Evolutionary conservation across 2,329 filamentous ascomycete genomes (phyloP), one percentile per base, ranked within the genome.

Genomic region (Zalaria obscura): DNA sequence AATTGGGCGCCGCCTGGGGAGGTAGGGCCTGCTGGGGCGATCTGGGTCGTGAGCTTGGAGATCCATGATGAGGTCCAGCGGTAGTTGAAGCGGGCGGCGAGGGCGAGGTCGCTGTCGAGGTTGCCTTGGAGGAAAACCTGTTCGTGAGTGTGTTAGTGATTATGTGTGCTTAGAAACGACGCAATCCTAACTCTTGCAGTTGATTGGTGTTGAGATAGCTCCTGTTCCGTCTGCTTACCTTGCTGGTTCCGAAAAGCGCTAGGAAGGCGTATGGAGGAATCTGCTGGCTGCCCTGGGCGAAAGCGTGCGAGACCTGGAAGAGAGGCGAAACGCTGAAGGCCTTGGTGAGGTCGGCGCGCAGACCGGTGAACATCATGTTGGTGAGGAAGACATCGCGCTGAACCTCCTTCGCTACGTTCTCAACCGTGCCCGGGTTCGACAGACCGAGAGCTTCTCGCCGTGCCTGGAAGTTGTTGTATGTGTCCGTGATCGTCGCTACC

Each of bases 241-340:
- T 89, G 65, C 82, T 83, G 51, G 84, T 94, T 53, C 91, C 91
- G 62, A 91, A 95, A 58, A 98, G 77, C 50, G 84, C 85, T 52
- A 87, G 85, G 67, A 96, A 94, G 42, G 85, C 86, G 67, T 98
- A 98, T 32, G 91, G 91, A 61, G 88, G 88, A 62, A 93, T 72
- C 52, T 83, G 79, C 66, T 94, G 86, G 35, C 75, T 76, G 54
- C 91, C 89, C 76, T 95, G 85, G 42, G 89, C 82, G 63, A 98
- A 91, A 54, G 91, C 85, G 69, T 98, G 91, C 50, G 89, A 95
- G 54, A 95, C 83, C 67, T 96, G 89, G 73, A 98, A 98, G 52
- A 96, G 70, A 44, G 91, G 91, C 44, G 80, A 77, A 62, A 93
- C 77, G 73, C 87, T 91, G 68, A 96, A 93, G 59, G 86, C 80